Base-by-base conservation (phyloP, 768 basidiomycete species). In the Pleurotus tuoliensis region DNA sequence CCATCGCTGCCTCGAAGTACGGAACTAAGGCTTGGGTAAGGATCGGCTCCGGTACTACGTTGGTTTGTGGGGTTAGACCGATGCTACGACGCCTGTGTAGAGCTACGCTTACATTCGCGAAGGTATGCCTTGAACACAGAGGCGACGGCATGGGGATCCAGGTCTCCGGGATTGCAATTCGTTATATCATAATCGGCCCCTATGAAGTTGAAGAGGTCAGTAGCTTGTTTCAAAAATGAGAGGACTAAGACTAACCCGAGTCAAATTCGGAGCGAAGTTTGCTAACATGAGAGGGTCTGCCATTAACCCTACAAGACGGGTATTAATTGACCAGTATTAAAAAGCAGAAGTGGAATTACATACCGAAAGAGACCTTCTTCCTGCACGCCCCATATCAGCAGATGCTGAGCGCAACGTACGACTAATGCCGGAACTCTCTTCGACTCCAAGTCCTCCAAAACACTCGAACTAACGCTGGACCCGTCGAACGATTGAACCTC, bases 111-210 rank as follows among this genome's bases (percentile, higher is more conserved):
- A 96, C 94, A 74, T 80, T 97, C 94, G 56, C 95, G 88, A 43
- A 98, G 76, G 68, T 86, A 98, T 1, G 92, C 88, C 70, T 96
- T 97, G 74, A 96, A 97, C 27, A 96, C 75, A 22, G 92, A 91
- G 16, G 94, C 87, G 5, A 98, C 94, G 1, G 93, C 92, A 69
- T 98, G 94, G 47, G 95, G 95, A 66, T 98, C 95, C 37, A 98
- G 73, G 64, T 98, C 94, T 6, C 89, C 84, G 22, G 93, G 94
- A 49, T 81, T 80, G 60, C 86, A 89, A 59, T 83, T 82, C 40
- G 78, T 72, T 73, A 98, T 82, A 65, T 94, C 87, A 63, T 87
- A 92, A 72, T 98, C 95, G 51, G 87, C 89, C 56, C 94, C 92
- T 87, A 64, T 40, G 39, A 67, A 57, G n/a, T 43, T 16, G 39